Base-by-base conservation (phyloP, 2,329 filamentous ascomycete species). In the Dryadomyces quercivorus region DNA sequence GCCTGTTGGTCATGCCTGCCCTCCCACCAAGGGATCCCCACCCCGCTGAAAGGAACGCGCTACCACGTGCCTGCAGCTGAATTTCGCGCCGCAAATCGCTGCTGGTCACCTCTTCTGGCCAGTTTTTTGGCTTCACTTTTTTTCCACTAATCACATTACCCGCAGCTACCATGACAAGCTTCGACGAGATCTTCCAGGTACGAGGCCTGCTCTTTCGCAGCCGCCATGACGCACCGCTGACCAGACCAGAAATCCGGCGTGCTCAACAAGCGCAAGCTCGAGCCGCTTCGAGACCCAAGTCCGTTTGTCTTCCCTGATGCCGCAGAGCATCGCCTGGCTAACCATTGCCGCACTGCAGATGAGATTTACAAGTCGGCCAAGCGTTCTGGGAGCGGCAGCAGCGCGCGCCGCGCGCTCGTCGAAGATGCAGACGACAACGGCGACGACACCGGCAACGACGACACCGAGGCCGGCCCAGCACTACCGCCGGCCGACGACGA, bases 301-400 rank as follows among this genome's bases (percentile, higher is more conserved):
- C 65, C 60, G 77, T 68, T 49, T 45, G 48, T 13, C 44, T 12
- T 40, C n/a, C 21, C 36, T 13, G 8, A 40, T 13, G 2, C 4
- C 18, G 43, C 52, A 13, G 20, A 15, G 34, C 3, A n/a, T 15
- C 13, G 9, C 31, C 20, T 22, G 12, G 22, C 21, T 16, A 16
- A 12, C 2, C n/a, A 52, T n/a, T 10, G n/a, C 15, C 43, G 21
- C 43, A 16, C 13, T 3, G 8, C 55, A 84, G 81, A 75, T 61
- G 73, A 84, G 59, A 71, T 83, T 54, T 84, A 85, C 70, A 86
- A 85, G 65, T 76, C 80, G 5, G 77, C 74, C 45, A 82, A 80
- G 57, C 63, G 77, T 43, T 69, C 69, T 54, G 62, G 70, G 52
- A 74, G 74, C 56, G 70, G 69, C 51, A 59, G 64, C 60, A 67